Base-by-base conservation (phyloP, 208 protist species). In the Naegleria fowleri region DNA sequence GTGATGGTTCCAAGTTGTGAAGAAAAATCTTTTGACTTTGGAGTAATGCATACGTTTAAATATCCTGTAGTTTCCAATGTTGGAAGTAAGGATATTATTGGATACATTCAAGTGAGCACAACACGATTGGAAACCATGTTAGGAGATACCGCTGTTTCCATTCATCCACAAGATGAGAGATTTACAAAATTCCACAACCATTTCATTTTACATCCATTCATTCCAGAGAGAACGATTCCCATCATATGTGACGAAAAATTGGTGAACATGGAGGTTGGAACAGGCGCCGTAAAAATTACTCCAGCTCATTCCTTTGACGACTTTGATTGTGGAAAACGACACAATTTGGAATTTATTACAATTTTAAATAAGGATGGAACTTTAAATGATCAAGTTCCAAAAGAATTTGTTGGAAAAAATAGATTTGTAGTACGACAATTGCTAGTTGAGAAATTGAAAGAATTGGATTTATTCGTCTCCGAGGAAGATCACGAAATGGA, bases 281-380 rank as follows among this genome's bases (percentile, higher is more conserved):
- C 98, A 67, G 98, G 98, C 93, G 97, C 96, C 11, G 97, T 98
- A 25, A 98, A 98, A 93, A 96, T 99, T 86, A 99, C 99, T n/a
- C 99, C 99, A 25, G 98, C 98, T n/a, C 99, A 99, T 93, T 99
- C 99, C 95, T 97, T 95, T 48, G 99, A 99, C 95, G 99, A 99
- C 96, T 99, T 99, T 93, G 98, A 98, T 93, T 95, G 95, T 90
- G 99, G 98, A 85, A 90, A 96, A 88, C 95, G 98, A 83, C 97
- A 99, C 96, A 96, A 97, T 55, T 96, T 99, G 33, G 91, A 59
- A 91, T 96, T 97, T 92, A 93, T 99, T 83, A 97, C 94, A 85
- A 97, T 99, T 91, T 96, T 99, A 86, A 98, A 96, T 90, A 94
- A 99, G 39, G 97, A 99, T 88, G 99, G 98, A 85, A 92, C 93